Base-by-base conservation (phyloP, 495 filamentous ascomycete species). In the Penicillium ochrochloron region DNA sequence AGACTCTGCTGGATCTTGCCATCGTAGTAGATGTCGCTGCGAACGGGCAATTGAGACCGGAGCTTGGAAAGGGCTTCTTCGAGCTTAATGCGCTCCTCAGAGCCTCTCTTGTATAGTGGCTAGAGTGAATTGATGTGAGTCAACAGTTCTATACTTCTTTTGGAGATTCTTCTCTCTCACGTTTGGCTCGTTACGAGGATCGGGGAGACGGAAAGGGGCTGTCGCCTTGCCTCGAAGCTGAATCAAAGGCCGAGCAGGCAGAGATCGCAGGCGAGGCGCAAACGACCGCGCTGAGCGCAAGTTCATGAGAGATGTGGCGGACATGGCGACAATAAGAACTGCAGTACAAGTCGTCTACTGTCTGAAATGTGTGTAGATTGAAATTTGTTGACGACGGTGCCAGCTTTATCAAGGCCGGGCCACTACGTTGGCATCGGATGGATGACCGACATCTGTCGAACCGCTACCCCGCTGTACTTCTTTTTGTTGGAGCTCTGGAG, bases 71-170 rank as follows among this genome's bases (percentile, higher is more conserved):
- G 69, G n/a, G 90, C 88, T 23, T 85, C 79, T 29, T 85, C 82
- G 31, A 96, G 78, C 63, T 85, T 85, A 33, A 78, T 77, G 62
- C 93, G 84, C 73, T 94, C 90, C 15, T 83, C 66, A 0, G 92
- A 95, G 61, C 84, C 88, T 77, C 87, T 88, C 58, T 84, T 84
- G 75, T 94, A 96, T 69, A 88, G 84, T 67, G 89, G 86, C 92
- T 94, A 50, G 12, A 27, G 0, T 14, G 21, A 17, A 25, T 25
- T n/a, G 9, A 15, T n/a, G 25, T 52, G 17, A 52, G 25, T 4
- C 25, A 2, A 5, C 0, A 31, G 8, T 3, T 31, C 8, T 3
- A 23, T 12, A 11, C 5, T 55, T 5, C 9, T 12, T 7, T 12
- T 34, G 3, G n/a, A n/a, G 7, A 8, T 3, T 5, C 4, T 34